phyloP scores from a whole-genome alignment of 371 early-diverging fungal species.

The Mucor saturninus region DNA sequence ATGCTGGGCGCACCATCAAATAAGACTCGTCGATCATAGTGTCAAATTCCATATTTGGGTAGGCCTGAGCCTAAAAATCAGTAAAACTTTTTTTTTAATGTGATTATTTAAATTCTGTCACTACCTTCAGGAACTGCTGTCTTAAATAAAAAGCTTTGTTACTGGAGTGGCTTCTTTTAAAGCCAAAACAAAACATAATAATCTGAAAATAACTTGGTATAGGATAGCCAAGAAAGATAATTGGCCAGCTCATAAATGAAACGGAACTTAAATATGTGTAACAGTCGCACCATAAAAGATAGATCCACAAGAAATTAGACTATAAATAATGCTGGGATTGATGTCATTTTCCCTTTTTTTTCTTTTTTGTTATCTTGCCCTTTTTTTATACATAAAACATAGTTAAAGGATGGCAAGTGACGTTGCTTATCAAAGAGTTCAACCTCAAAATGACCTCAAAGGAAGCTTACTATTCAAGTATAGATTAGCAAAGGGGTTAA shows the following conservation, averaged over 20 bases:
- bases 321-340: slow-evolving; percentile 42
- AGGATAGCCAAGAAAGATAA: not conserved
- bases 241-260: not conserved
- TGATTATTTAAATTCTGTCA: no score
- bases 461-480: slow-evolving; percentile 35
- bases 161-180: no score
- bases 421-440: slow-evolving; percentile 27
- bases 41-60: no score
- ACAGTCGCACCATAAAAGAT: not conserved
- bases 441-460: slow-evolving; percentile 27
- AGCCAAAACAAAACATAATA: not conserved
- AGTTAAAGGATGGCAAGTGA: slow-evolving; percentile 12
- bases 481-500: slow-evolving; percentile 42
- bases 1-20: no score
- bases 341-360: slow-evolving; percentile 39
- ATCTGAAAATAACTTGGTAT: not conserved
- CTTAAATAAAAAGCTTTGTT: not conserved
- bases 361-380: slow-evolving; percentile 41
- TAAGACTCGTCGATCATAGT: no score
- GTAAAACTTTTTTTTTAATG: no score
- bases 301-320: slow-evolving; percentile 12
- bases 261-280: slow-evolving; percentile 3
- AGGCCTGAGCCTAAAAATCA: no score
- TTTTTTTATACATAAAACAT: not conserved
- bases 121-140: no score